These are phyloP conservation scores for Drechslera avenae DNA, from an alignment of 2,329 filamentous ascomycete genomes.

Conservation along the genomic window DNA sequence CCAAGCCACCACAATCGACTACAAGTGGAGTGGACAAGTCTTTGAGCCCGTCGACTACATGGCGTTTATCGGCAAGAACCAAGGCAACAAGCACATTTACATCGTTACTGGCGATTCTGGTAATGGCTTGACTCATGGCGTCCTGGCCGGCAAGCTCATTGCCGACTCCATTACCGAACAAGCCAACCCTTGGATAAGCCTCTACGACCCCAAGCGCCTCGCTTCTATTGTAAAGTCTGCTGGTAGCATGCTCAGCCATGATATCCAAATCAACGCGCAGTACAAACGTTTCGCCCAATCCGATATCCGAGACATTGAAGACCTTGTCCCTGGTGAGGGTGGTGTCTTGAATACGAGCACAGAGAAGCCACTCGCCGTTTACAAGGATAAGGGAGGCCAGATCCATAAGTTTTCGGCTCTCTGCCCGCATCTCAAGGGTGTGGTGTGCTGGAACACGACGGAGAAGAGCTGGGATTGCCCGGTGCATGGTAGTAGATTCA, in stretches of 20 bases:
- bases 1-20: slow-evolving; percentile 57
- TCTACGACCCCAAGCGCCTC: slow-evolving; percentile 59
- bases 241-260: slow-evolving; percentile 56
- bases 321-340: slow-evolving; percentile 56
- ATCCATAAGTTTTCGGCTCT: slow-evolving; percentile 59
- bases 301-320: slow-evolving; percentile 63
- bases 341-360: slow-evolving; percentile 59
- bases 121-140: slow-evolving; percentile 62
- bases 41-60: slow-evolving; percentile 62
- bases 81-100: slow-evolving; percentile 58
- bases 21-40: slow-evolving; percentile 64
- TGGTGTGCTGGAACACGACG: slow-evolving; percentile 61
- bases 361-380: slow-evolving; percentile 59
- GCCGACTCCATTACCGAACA: slow-evolving; percentile 59
- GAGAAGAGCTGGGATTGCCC: slow-evolving; percentile 56
- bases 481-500: slow-evolving; percentile 52
- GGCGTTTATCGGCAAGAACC: slow-evolving; percentile 62
- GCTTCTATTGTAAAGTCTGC: slow-evolving; percentile 53
- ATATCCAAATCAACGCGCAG: slow-evolving; percentile 61
- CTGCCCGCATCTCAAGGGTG: slow-evolving; percentile 62
- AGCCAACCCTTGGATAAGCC: slow-evolving; percentile 55
- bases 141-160: slow-evolving; percentile 59
- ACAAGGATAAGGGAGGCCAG: slow-evolving; percentile 61
- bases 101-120: slow-evolving; percentile 64
- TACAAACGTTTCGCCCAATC: slow-evolving; percentile 61